Conservation (phyloP, 106 monocot genomes). For the Alisma plantagoaquatica region DNA sequence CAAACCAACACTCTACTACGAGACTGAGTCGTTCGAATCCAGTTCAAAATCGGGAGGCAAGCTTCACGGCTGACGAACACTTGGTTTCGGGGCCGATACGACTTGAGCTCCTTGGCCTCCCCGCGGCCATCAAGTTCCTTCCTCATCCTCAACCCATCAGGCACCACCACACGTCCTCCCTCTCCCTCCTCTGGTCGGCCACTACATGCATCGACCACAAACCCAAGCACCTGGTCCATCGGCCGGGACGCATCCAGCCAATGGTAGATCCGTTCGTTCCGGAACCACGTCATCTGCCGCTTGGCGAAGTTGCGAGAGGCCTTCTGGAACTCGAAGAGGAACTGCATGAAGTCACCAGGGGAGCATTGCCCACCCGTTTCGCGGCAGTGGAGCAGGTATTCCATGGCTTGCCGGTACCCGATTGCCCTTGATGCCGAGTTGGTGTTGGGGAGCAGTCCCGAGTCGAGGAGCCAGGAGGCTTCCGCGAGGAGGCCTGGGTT, state of each 20-base stretch:
- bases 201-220: conserved; percentile 28
- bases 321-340: conserved; percentile 57
- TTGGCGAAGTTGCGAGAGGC: conserved; percentile 76
- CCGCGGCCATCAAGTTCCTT: conserved; percentile 21
- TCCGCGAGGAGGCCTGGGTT: conserved; percentile 50
- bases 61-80: conserved; percentile 34
- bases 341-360: conserved; percentile 24
- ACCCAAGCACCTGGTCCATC: conserved; percentile 36
- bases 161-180: conserved; percentile 36
- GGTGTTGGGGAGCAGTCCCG: conserved; percentile 38
- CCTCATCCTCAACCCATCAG: conserved; percentile 31
- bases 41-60: conserved; percentile 40
- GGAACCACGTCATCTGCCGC: conserved; percentile 83
- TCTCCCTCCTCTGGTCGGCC: conserved; percentile 11
- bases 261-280: conserved; percentile 55
- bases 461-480: conserved; percentile 82
- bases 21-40: conserved; percentile 59
- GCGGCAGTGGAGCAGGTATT: conserved; percentile 52
- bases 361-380: conserved; percentile 31
- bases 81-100: conserved; percentile 36
- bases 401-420: conserved; percentile 85
- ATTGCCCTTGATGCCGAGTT: conserved; percentile 80
- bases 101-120: conserved; percentile 50
- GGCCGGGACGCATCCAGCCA: conserved; percentile 66
- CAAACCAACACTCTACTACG: no score